These are phyloP conservation scores for Rhizophora mangle DNA, from an alignment of 345 rosid species.

Conservation along the genomic window DNA sequence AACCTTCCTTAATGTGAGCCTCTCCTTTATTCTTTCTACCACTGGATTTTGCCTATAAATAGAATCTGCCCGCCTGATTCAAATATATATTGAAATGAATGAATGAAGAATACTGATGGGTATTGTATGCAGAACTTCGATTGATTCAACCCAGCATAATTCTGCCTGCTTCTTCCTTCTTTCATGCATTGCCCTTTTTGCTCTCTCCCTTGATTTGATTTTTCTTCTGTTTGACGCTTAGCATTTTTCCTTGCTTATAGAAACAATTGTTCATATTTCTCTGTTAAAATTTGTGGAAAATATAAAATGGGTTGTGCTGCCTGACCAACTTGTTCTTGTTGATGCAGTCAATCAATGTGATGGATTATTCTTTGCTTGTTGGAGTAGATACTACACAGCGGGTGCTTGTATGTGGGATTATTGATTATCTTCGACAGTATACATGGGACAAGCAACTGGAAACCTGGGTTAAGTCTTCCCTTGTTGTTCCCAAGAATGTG, in stretches of 20 bases:
- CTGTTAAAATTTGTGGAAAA: too few relatives aligned
- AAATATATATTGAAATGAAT: too few relatives aligned
- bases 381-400: conserved; percentile 64
- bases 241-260: too few relatives aligned
- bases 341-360: conserved; percentile 79
- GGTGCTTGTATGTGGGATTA: conserved; percentile 92
- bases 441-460: conserved; percentile 97
- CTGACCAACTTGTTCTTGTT: conserved; percentile 5
- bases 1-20: conserved; percentile 78
- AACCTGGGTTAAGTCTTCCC: conserved; percentile 72
- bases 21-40: not conserved
- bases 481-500: conserved; percentile 69
- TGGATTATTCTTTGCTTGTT: conserved; percentile 94
- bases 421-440: conserved; percentile 91
- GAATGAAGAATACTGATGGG: too few relatives aligned
- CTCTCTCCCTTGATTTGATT: too few relatives aligned
- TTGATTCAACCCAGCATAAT: too few relatives aligned
- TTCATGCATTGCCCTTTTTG: too few relatives aligned
- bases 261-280: too few relatives aligned
- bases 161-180: too few relatives aligned
- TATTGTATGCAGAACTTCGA: too few relatives aligned
- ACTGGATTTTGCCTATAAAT: not conserved
- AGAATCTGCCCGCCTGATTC: too few relatives aligned
- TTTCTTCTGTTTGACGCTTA: too few relatives aligned
- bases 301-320: not conserved